Conservation (phyloP, 2,329 filamentous ascomycete genomes). For the Daldinia sp. region DNA sequence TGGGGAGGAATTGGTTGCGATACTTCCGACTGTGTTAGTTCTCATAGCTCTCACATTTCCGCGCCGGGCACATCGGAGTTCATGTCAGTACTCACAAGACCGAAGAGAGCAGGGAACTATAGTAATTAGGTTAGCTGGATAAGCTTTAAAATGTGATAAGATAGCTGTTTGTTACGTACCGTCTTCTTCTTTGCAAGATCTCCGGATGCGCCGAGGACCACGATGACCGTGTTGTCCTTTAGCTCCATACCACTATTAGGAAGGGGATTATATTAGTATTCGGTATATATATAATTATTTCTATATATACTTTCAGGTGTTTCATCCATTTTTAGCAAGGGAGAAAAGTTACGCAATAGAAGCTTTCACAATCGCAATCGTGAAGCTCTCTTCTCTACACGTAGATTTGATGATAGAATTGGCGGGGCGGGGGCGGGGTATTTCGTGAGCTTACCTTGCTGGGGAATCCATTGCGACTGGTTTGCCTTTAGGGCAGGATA, state of each 20-base stretch:
- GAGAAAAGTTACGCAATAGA: constrained; percentile 26
- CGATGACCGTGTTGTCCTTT: constrained; percentile 97
- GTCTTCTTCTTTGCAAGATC: constrained; percentile 99
- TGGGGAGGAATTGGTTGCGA: constrained; percentile 98
- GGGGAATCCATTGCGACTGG: constrained; percentile 49
- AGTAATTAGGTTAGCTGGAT: constrained; percentile 48
- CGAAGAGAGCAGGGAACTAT: constrained; percentile 96
- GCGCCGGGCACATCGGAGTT: constrained; percentile 11
- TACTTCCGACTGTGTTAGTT: constrained; percentile 68
- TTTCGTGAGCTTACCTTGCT: constrained; percentile 49
- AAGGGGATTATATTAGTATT: constrained; percentile 54
- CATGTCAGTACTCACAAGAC: constrained; percentile 77
- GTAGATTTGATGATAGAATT: constrained; percentile 47
- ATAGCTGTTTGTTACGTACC: constrained; percentile 63
- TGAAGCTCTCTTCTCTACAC: constrained; percentile 28
- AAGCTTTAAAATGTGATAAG: constrained; percentile 19
- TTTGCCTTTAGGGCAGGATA: constrained; percentile 19
- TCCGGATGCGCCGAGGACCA: constrained; percentile 96
- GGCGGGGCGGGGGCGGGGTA: constrained; percentile 52
- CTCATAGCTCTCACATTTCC: constrained; percentile 4
- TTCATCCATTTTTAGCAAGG: not conserved
- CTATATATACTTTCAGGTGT: not conserved
- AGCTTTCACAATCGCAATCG: constrained; percentile 26
- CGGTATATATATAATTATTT: constrained; percentile 34
- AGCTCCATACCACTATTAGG: constrained; percentile 83